These are phyloP conservation scores for Moniliophthora roreri DNA, from an alignment of 1,284 basidiomycete genomes.

Conservation along the genomic window DNA sequence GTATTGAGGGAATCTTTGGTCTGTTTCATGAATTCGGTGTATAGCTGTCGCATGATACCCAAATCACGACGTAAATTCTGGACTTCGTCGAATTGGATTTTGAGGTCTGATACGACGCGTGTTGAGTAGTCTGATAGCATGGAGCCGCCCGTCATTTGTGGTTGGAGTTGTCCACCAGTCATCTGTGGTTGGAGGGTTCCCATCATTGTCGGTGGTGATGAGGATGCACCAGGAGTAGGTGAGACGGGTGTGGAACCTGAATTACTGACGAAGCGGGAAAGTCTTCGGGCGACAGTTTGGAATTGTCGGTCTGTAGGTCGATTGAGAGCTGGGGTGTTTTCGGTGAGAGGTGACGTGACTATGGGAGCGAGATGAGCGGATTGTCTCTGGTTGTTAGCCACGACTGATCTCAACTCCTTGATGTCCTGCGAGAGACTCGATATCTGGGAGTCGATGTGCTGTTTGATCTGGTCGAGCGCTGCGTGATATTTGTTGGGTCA, in stretches of 20 bases:
- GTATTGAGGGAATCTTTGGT: constrained; percentile 83
- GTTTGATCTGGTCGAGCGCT: constrained; percentile 98
- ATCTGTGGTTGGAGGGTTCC: constrained; percentile 53
- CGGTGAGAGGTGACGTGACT: constrained; percentile 53
- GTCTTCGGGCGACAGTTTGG: constrained; percentile 64
- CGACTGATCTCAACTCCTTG: constrained; percentile 80
- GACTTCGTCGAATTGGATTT: constrained; percentile 92
- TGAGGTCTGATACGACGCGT: constrained; percentile 79
- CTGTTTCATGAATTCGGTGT: constrained; percentile 89
- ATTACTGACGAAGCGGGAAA: constrained; percentile 61
- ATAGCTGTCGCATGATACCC: constrained; percentile 91
- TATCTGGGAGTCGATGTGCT: constrained; percentile 93
- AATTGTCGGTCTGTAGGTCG: constrained; percentile 77
- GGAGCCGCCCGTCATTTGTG: constrained; percentile 74
- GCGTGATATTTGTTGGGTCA: constrained; percentile 13
- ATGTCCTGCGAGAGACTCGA: constrained; percentile 86
- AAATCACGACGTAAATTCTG: constrained; percentile 92
- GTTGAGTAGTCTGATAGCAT: constrained; percentile 68
- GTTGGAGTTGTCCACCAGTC: constrained; percentile 66
- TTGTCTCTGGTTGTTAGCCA: constrained; percentile 52
- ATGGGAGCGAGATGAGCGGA: constrained; percentile 40
- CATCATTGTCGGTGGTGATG: constrained; percentile 26
- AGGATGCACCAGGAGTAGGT: no score
- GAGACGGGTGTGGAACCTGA: constrained; percentile 28
- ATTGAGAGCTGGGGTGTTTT: constrained; percentile 55